Percentiles rank a stretch among this genome's conserved stretches.
These are phyloP conservation scores for Pseudovirgaria hyperparasitica DNA, from an alignment of 2,329 filamentous ascomycete genomes.

Conservation along the genomic window DNA sequence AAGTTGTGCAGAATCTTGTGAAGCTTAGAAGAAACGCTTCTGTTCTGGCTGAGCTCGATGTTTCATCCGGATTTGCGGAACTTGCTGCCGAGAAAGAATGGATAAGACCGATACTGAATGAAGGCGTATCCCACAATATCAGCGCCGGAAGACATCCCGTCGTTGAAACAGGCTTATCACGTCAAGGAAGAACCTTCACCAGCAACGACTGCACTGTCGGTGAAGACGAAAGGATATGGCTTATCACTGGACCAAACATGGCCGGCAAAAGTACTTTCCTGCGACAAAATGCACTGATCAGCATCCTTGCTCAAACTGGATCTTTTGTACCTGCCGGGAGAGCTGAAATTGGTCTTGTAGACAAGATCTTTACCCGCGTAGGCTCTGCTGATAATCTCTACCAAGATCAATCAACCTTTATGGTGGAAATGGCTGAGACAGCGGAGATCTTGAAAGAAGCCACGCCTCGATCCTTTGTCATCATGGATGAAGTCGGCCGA, in stretches of 20 bases:
- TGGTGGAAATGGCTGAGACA: slow-evolving; percentile 99
- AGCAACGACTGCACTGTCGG: slow-evolving; percentile 77
- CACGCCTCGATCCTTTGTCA: slow-evolving; percentile 70
- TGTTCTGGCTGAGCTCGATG: slow-evolving; percentile 89
- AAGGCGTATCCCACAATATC: slow-evolving; percentile 54
- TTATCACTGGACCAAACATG: slow-evolving; percentile 87
- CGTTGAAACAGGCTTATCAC: slow-evolving; percentile 69
- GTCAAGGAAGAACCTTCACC: slow-evolving; percentile 70
- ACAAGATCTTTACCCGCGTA: slow-evolving; percentile 78
- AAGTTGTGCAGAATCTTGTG: slow-evolving; percentile 70
- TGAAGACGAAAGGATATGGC: slow-evolving; percentile 57
- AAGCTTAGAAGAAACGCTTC: slow-evolving; percentile 77
- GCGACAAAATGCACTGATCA: slow-evolving; percentile 88
- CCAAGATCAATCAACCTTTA: slow-evolving; percentile 90
- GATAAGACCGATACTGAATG: slow-evolving; percentile 59
- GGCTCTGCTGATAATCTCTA: slow-evolving; percentile 94
- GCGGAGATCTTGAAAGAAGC: slow-evolving; percentile 78
- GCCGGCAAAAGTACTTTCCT: slow-evolving; percentile 93
- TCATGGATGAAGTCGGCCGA: slow-evolving; percentile 96
- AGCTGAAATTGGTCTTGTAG: slow-evolving; percentile 81
- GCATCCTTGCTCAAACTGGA: slow-evolving; percentile 83
- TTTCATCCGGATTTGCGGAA: slow-evolving; percentile 71
- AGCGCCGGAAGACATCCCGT: slow-evolving; percentile 83
- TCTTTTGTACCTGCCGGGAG: slow-evolving; percentile 84
- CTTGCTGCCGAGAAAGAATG: slow-evolving; percentile 65